phyloP scores from a whole-genome alignment of 306 rosid genomes.

The Spatholobus suberectus region DNA sequence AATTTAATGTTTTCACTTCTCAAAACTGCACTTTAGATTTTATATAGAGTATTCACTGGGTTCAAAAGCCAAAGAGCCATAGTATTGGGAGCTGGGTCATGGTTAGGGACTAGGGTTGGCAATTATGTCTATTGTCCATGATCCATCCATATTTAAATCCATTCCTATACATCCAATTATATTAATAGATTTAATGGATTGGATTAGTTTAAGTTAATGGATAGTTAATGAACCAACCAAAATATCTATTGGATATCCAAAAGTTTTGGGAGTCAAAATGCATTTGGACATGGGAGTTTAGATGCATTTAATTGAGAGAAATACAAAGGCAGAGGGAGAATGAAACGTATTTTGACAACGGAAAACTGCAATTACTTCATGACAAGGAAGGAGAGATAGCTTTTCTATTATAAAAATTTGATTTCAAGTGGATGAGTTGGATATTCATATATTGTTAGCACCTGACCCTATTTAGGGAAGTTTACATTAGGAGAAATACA shows the following conservation, averaged over 20 bases:
- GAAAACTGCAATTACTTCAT: no score
- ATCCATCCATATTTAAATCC: background rate
- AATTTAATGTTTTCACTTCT: constrained; percentile 30
- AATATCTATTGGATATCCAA: background rate
- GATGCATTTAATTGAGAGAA: no score
- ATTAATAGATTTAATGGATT: background rate
- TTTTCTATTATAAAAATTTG: no score
- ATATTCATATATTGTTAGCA: no score
- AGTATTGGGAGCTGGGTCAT: background rate
- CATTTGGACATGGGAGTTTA: no score
- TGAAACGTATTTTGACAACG: no score
- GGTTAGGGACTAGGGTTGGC: background rate
- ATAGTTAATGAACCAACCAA: background rate
- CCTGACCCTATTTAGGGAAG: no score
- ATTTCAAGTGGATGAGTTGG: no score
- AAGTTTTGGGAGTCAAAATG: no score
- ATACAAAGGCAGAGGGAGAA: no score
- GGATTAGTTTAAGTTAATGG: background rate
- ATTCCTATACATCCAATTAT: background rate
- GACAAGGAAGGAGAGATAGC: no score
- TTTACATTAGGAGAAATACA: no score
- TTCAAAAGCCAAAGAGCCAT: background rate
- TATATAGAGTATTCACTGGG: background rate
- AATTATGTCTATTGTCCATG: background rate
- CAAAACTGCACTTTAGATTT: background rate